phyloP scores from a whole-genome alignment of 176 grass and related monocot species.

The Carex cristatella region DNA sequence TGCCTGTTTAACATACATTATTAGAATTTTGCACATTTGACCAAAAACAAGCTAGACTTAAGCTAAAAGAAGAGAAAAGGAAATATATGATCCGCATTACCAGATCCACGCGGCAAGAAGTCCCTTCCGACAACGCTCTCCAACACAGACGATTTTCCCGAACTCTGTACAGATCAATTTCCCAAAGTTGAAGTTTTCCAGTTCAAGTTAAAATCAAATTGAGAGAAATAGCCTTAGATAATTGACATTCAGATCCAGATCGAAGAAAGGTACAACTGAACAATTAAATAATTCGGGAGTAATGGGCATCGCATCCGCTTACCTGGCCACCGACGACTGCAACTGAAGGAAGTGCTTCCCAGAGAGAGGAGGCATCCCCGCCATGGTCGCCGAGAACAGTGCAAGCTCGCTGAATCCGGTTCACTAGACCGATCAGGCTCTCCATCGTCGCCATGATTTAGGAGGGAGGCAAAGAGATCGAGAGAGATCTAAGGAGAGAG shows the following conservation, averaged over 20 bases:
- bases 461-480: not conserved
- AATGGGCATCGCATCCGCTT: not conserved
- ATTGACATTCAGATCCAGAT: constrained; percentile 30
- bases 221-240: too few species aligned
- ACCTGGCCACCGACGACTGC: constrained; percentile 99
- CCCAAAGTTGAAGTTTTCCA: too few species aligned
- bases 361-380: constrained; percentile 62
- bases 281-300: not conserved
- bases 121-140: constrained; percentile 99
- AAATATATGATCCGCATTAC: constrained; percentile 46
- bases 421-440: constrained; percentile 96
- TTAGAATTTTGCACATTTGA: not conserved
- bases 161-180: constrained; percentile 54
- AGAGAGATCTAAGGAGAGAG: not conserved
- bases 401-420: constrained; percentile 95
- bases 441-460: constrained; percentile 85
- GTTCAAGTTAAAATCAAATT: too few species aligned
- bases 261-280: not conserved
- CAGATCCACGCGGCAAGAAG: constrained; percentile 99
- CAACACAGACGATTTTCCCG: constrained; percentile 95
- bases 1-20: constrained; percentile 42
- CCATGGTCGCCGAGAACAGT: constrained; percentile 96
- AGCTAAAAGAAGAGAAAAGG: not conserved
- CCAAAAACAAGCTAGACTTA: constrained; percentile 21
- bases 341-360: constrained; percentile 96